Conservation (phyloP, 495 filamentous ascomycete species). For the Aspergillus leporis region DNA sequence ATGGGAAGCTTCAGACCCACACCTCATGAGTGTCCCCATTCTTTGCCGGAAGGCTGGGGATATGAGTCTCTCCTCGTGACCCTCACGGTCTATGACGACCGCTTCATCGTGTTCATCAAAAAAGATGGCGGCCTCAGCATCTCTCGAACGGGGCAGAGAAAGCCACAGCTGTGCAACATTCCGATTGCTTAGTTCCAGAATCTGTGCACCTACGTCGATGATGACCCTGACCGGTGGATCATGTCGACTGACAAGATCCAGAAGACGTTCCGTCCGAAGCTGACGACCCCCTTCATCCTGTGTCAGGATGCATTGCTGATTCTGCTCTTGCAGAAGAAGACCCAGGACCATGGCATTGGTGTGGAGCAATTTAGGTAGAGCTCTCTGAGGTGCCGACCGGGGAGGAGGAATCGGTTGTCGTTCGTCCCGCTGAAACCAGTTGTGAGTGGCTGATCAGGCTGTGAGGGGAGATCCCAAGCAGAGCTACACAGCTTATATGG, state of each 20-base stretch:
- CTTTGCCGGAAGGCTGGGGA: constrained; percentile 65
- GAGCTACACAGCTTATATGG: constrained; percentile 62
- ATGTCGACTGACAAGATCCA: too few species aligned
- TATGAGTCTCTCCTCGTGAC: constrained; percentile 48
- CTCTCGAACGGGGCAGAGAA: constrained; percentile 8
- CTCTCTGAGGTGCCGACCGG: constrained; percentile 55
- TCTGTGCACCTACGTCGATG: constrained; percentile 73
- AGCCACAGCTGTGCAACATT: constrained; percentile 18
- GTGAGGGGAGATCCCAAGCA: constrained; percentile 66
- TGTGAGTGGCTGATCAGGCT: constrained; percentile 20
- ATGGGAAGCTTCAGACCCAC: constrained; percentile 67
- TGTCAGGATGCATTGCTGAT: neutral
- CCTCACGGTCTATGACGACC: constrained; percentile 47
- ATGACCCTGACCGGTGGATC: constrained; percentile 60
- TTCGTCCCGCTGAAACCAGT: constrained; percentile 76
- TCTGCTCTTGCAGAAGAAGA: constrained; percentile 45
- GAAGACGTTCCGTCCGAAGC: constrained; percentile 31
- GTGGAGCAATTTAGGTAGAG: constrained; percentile 54
- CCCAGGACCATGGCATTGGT: constrained; percentile 66
- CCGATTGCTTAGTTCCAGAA: constrained; percentile 42
- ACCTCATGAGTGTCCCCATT: constrained; percentile 75
- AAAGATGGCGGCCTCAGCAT: constrained; percentile 46
- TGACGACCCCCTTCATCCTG: neutral
- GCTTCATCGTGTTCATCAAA: constrained; percentile 48
- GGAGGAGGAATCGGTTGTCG: constrained; percentile 61